A percentile compares a stretch with the other conserved stretches of the same genome.
These are phyloP conservation scores for Botrytis squamosa DNA, from an alignment of 2,329 filamentous ascomycete genomes.

Conservation along the genomic window DNA sequence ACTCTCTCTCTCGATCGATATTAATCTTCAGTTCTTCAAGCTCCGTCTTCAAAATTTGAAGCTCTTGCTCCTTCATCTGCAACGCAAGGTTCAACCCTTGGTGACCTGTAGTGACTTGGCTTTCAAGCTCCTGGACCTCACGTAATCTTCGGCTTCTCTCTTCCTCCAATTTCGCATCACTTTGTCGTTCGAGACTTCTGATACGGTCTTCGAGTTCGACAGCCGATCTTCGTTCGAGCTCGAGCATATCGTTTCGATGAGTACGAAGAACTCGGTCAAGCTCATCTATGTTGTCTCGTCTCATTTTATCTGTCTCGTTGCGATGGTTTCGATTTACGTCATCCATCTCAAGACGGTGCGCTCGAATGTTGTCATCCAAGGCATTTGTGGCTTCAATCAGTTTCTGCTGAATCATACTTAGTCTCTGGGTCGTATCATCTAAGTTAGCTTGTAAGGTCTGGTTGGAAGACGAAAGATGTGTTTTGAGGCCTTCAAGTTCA, in stretches of 20 bases:
- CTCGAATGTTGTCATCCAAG: slow-evolving; percentile 49
- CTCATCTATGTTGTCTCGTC: slow-evolving; percentile 51
- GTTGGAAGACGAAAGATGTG: slow-evolving; percentile 43
- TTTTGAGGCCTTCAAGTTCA: slow-evolving; percentile 51
- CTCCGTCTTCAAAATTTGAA: slow-evolving; percentile 49
- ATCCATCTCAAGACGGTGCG: slow-evolving; percentile 55
- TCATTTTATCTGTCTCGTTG: slow-evolving; percentile 55
- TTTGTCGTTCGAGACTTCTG: slow-evolving; percentile 37
- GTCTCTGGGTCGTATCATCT: slow-evolving; percentile 52
- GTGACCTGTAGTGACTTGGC: slow-evolving; percentile 49
- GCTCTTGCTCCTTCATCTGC: slow-evolving; percentile 51
- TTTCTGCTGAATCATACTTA: slow-evolving; percentile 41
- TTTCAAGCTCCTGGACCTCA: slow-evolving; percentile 66
- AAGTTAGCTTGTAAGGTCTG: slow-evolving; percentile 65
- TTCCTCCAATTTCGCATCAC: slow-evolving; percentile 58
- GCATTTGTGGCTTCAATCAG: slow-evolving; percentile 49
- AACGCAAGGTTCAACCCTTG: slow-evolving; percentile 38
- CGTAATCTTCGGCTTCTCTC: slow-evolving; percentile 56
- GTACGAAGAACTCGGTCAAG: slow-evolving; percentile 57
- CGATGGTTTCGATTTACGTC: slow-evolving; percentile 53
- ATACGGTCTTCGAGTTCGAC: slow-evolving; percentile 41
- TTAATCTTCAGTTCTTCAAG: slow-evolving; percentile 50
- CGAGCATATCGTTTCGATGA: slow-evolving; percentile 67
- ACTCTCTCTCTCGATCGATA: slow-evolving; percentile 61
- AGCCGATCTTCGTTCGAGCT: slow-evolving; percentile 61